These are phyloP conservation scores for Sporothrix protearum DNA, from an alignment of 2,329 filamentous ascomycete genomes.

Conservation along the genomic window DNA sequence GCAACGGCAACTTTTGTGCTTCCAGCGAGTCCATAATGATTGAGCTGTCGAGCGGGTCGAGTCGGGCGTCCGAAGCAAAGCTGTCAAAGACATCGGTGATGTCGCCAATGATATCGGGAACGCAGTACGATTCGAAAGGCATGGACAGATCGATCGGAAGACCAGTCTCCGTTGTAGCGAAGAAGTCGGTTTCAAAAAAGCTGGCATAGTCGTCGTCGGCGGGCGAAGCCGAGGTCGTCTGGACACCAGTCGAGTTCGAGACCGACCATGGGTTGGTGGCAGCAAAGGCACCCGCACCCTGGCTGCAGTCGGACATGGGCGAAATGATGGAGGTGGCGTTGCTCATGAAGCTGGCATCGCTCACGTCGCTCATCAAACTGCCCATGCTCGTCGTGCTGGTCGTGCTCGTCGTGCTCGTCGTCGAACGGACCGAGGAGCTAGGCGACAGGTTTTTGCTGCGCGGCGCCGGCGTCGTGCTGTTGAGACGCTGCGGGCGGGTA, in stretches of 20 bases:
- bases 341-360: constrained; percentile 32
- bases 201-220: constrained; percentile 36
- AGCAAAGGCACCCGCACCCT: constrained; percentile 40
- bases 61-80: constrained; percentile 37
- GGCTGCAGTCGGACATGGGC: constrained; percentile 46
- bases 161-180: constrained; percentile 22
- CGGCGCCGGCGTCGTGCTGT: constrained; percentile 24
- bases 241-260: constrained; percentile 36
- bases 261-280: constrained; percentile 31
- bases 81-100: constrained; percentile 22
- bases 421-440: constrained; percentile 49
- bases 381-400: constrained; percentile 28
- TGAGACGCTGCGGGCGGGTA: constrained; percentile 30
- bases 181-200: constrained; percentile 33
- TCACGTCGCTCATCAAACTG: constrained; percentile 22
- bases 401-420: constrained; percentile 38
- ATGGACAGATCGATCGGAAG: neutral
- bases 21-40: neutral
- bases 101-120: neutral
- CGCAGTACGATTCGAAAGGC: neutral
- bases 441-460: constrained; percentile 46
- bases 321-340: constrained; percentile 42
- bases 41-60: constrained; percentile 37
- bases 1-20: neutral
- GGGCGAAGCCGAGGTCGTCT: constrained; percentile 47